A percentile compares a stretch with the other conserved stretches of the same genome.
Evolutionary conservation across 805 yeast species (phyloP).

Genomic region (Kregervanrija fluxuum): DNA sequence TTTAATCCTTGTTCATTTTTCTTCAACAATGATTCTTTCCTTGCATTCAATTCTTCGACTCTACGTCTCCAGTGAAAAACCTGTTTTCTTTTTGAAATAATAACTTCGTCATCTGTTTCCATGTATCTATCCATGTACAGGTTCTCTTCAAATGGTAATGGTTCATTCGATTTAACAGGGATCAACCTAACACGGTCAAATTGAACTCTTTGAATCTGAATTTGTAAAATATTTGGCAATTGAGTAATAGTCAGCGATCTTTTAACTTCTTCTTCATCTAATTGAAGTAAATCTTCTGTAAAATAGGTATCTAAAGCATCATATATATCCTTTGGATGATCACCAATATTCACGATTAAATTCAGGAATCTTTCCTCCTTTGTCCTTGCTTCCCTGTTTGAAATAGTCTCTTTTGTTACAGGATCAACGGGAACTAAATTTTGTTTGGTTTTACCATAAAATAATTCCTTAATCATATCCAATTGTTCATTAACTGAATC

Average conservation of each 20-base stretch:
- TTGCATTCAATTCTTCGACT: constrained; percentile 35
- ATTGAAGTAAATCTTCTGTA: constrained; percentile 58
- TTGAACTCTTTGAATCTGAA: constrained; percentile 91
- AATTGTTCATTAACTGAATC: constrained; percentile 76
- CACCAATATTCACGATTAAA: constrained; percentile 77
- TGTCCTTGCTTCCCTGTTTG: constrained; percentile 31
- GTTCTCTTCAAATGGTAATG: constrained; percentile 70
- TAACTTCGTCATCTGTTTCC: constrained; percentile 53
- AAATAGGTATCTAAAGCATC: constrained; percentile 86
- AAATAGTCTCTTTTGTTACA: constrained; percentile 22
- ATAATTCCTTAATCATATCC: constrained; percentile 72
- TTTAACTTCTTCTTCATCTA: constrained; percentile 68
- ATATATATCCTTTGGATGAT: constrained; percentile 81
- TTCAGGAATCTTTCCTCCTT: constrained; percentile 74
- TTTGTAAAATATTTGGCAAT: constrained; percentile 77
- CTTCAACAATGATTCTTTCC: constrained; percentile 35
- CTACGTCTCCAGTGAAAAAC: constrained; percentile 58
- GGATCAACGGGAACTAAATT: constrained; percentile 47
- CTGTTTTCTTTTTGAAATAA: constrained; percentile 48
- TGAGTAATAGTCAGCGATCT: constrained; percentile 64
- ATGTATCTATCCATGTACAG: constrained; percentile 84
- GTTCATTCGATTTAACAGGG: constrained; percentile 78
- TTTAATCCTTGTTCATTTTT: constrained; percentile 46
- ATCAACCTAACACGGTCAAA: constrained; percentile 67
- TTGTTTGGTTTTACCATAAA: constrained; percentile 83